These are phyloP conservation scores for Bipolaris sorokiniana DNA, from an alignment of 2,329 filamentous ascomycete genomes.

Conservation along the genomic window DNA sequence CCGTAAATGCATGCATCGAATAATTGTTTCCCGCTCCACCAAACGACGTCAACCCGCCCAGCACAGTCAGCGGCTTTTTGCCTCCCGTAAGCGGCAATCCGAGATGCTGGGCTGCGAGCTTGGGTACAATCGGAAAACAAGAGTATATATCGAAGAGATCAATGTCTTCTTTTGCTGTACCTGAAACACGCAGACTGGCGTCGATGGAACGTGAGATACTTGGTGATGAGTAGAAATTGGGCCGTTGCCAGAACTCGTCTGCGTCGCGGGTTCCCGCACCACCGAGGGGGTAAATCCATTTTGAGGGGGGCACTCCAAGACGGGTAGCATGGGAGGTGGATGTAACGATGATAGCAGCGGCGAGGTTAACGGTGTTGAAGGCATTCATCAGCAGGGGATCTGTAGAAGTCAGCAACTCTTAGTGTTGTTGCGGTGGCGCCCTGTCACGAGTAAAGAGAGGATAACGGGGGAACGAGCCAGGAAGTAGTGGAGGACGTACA, in stretches of 20 bases:
- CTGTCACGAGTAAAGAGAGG: neutral
- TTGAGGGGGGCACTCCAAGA: constrained; percentile 60
- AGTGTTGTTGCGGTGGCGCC: neutral
- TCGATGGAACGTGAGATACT: constrained; percentile 65
- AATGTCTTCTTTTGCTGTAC: constrained; percentile 58
- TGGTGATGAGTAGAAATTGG: constrained; percentile 64
- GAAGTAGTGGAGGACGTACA: constrained; percentile 55
- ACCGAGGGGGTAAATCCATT: constrained; percentile 69
- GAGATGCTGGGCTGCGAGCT: constrained; percentile 67
- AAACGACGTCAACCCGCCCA: constrained; percentile 71
- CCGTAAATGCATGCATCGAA: constrained; percentile 64
- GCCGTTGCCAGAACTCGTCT: constrained; percentile 67
- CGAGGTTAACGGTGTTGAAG: constrained; percentile 71
- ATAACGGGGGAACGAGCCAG: neutral
- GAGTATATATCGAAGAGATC: constrained; percentile 70
- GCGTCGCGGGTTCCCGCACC: constrained; percentile 67
- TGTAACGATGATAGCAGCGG: constrained; percentile 66
- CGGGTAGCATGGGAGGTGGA: constrained; percentile 60
- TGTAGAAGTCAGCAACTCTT: constrained; percentile 34
- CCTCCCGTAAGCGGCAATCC: constrained; percentile 55
- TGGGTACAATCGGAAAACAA: constrained; percentile 73
- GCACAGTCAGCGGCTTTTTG: constrained; percentile 62
- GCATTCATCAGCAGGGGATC: constrained; percentile 74
- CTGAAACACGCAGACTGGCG: constrained; percentile 57
- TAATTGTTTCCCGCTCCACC: constrained; percentile 76